Percentiles rank a stretch among this genome's conserved stretches.
phyloP scores from a whole-genome alignment of 2,329 filamentous ascomycete genomes.

The Pseudovirgaria hyperparasitica region DNA sequence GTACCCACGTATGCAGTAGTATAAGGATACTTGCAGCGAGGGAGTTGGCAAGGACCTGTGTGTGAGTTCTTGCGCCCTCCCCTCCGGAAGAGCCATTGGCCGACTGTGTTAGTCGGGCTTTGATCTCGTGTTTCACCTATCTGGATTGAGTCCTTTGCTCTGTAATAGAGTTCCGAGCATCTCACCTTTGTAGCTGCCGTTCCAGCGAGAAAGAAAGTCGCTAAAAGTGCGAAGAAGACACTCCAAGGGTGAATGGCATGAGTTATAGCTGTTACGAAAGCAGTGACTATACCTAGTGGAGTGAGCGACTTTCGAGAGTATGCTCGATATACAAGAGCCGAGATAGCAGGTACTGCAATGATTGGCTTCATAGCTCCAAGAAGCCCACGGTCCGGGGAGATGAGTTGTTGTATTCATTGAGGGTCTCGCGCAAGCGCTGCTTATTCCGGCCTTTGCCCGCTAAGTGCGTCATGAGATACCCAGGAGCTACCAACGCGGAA shows the following conservation, averaged over 20 bases:
- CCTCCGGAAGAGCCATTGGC: conserved; percentile 61
- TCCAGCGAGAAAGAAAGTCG: conserved; percentile 76
- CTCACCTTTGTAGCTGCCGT: conserved; percentile 69
- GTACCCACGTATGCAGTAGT: conserved; percentile 35
- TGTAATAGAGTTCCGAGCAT: conserved; percentile 1
- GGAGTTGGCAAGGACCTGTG: conserved; percentile 88
- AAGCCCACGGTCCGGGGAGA: too few relatives aligned
- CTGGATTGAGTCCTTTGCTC: conserved; percentile 1
- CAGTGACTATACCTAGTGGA: conserved; percentile 57
- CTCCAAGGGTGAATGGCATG: conserved; percentile 92
- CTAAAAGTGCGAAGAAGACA: conserved; percentile 73
- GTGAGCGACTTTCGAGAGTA: conserved; percentile 52
- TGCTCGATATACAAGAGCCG: conserved; percentile 26
- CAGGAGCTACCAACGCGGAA: too few relatives aligned
- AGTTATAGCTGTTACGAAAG: conserved; percentile 58
- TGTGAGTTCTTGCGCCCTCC: conserved; percentile 69
- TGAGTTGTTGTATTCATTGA: too few relatives aligned
- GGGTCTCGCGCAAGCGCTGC: too few relatives aligned
- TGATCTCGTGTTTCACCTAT: conserved; percentile 76
- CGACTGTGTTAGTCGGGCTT: conserved; percentile 67
- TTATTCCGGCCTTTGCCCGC: too few relatives aligned
- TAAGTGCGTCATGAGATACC: too few relatives aligned
- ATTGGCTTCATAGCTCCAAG: conserved; percentile 12
- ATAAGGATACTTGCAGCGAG: conserved; percentile 58
- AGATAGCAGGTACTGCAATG: conserved; percentile 16